Evolutionary conservation across 2,329 filamentous ascomycete genomes (phyloP).

Genomic region (Neofusicoccum cordaticola): DNA sequence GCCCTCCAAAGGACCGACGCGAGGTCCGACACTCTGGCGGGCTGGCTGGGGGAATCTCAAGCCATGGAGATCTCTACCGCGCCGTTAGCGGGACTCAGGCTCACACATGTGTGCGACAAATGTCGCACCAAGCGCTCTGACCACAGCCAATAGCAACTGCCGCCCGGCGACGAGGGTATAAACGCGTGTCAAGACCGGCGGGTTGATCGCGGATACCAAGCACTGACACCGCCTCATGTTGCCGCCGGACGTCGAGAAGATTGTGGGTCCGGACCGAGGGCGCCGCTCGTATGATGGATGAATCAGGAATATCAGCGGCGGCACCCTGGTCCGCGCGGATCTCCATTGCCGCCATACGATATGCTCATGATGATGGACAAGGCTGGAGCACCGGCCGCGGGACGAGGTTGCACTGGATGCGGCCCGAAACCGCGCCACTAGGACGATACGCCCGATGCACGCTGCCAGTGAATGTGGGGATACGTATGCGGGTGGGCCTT

Average conservation of each 20-base stretch:
- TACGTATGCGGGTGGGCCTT: constrained; percentile 6
- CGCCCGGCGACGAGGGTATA: constrained; percentile 3
- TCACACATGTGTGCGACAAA: constrained; percentile 7
- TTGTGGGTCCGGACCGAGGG: constrained; percentile 2
- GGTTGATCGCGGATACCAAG: constrained; percentile 1
- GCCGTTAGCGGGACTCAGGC: background rate
- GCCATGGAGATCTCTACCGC: background rate
- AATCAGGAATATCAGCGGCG: background rate
- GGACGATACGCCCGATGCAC: background rate
- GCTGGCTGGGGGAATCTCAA: background rate
- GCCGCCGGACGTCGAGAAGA: background rate
- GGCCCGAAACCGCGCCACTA: constrained; percentile 10
- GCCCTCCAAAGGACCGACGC: background rate
- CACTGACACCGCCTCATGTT: background rate
- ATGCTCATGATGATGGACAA: background rate
- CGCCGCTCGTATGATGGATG: background rate
- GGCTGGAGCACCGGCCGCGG: background rate
- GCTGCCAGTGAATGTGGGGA: background rate
- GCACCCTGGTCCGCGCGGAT: background rate
- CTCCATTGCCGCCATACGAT: background rate
- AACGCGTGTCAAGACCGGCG: constrained; percentile 1
- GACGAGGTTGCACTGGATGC: constrained; percentile 5
- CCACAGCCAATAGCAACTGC: constrained; percentile 13
- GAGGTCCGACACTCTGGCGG: background rate
- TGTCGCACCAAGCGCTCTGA: constrained; percentile 10